Base-by-base conservation (phyloP, 2,329 filamentous ascomycete species). In the Akanthomyces dipterigenus region DNA sequence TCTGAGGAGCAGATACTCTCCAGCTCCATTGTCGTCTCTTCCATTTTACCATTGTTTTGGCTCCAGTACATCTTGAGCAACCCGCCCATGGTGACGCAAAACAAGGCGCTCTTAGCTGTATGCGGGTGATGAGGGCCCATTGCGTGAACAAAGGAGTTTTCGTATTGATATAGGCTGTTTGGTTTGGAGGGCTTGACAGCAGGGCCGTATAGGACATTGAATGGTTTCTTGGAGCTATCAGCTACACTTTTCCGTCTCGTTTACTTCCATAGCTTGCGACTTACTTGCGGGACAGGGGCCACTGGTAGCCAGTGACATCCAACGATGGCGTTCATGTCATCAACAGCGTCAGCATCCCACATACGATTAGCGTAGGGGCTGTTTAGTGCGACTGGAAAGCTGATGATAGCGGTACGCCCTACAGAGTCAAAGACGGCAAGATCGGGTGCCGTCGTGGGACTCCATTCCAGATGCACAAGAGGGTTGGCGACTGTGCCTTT, bases 251-350 rank as follows among this genome's bases (percentile, higher is more conserved):
- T 12, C 7, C 31, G 11, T 9, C 20, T 14, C 20, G 12, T 8
- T 5, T 50, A 26, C 3, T 28, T 18, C 4, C 38, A 20, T 24
- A 16, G 26, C 9, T 18, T 7, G 6, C 9, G 26, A 57, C 66
- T 54, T 65, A 76, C 76, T 69, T 78, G 74, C 66, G 76, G 73
- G 67, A 71, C 71, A n/a, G 82, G 79, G 31, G 82, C 77, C 26
- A 87, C 78, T n/a, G 81, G 78, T 60, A 98, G 78, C 95, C 95
- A 99, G 74, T 91, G 89, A 71, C 91, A 83, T 3, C 93, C 95
- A 7, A 96, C 90, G 5, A 96, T 79, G 55, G 87, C 84, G 65
- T 89, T 86, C 42, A 90, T 79, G 70, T 96, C 91, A 67, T 92
- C 89, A 58, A 87, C 78, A 2, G 83, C 75, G 69, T 93, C 91